phyloP scores from a whole-genome alignment of 1,284 basidiomycete genomes.

The Somion occarium region DNA sequence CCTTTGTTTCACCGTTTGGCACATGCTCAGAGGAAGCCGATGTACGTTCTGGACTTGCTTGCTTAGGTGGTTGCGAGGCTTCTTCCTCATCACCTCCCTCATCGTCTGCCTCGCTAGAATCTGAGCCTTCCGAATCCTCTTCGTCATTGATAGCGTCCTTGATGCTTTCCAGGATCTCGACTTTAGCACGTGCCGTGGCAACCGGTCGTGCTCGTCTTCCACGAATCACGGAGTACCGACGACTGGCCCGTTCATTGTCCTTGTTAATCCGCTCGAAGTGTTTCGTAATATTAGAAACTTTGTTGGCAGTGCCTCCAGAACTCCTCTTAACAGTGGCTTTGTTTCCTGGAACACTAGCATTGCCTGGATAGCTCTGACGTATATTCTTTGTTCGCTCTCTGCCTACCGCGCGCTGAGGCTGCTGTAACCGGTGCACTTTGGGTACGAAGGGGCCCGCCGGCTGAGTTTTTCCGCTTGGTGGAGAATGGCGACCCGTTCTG shows the following conservation, averaged over 20 bases:
- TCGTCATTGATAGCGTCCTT: constrained; percentile 92
- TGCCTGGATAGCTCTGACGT: constrained; percentile 31
- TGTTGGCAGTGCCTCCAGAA: constrained; percentile 44
- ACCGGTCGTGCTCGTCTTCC: constrained; percentile 91
- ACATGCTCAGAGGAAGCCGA: background rate
- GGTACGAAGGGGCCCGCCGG: constrained; percentile 20
- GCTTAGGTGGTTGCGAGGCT: constrained; percentile 30
- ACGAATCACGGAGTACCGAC: constrained; percentile 76
- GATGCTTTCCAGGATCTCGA: constrained; percentile 88
- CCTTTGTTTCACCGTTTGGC: background rate
- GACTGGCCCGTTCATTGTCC: constrained; percentile 63
- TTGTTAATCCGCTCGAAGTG: constrained; percentile 72
- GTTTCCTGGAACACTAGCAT: constrained; percentile 30
- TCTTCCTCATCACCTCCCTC: constrained; percentile 72
- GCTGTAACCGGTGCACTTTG: constrained; percentile 32
- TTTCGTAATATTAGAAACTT: constrained; percentile 72
- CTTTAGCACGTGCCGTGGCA: constrained; percentile 82
- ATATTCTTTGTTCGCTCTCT: constrained; percentile 43
- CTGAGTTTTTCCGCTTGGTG: constrained; percentile 19
- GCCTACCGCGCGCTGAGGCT: constrained; percentile 30
- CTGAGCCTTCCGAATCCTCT: constrained; percentile 56
- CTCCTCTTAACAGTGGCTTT: constrained; percentile 51
- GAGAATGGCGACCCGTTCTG: constrained; percentile 39
- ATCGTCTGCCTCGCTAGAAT: constrained; percentile 86
- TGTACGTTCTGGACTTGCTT: constrained; percentile 8